Evolutionary conservation across 1,284 basidiomycete species (phyloP).

Genomic region (Trichosporon asahii): DNA sequence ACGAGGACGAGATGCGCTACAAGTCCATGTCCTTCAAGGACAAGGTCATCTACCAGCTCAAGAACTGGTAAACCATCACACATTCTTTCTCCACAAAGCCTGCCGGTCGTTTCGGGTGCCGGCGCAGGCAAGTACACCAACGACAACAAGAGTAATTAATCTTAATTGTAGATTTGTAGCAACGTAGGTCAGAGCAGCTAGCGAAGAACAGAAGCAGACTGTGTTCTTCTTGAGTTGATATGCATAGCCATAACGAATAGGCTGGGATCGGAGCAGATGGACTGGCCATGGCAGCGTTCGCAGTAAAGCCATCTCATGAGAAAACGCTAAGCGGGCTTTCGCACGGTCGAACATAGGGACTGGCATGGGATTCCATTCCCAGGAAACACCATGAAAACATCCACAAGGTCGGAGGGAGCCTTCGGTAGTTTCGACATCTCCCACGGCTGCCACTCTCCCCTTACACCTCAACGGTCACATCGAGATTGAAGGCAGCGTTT

Average conservation of each 20-base stretch:
- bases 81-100: neutral
- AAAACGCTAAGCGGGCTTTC: no score
- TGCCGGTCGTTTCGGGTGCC: no score
- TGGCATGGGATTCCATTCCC: no score
- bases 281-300: no score
- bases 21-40: conserved; percentile 36
- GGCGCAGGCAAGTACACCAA: neutral
- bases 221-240: neutral
- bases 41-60: conserved; percentile 41
- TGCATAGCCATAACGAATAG: neutral
- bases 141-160: neutral
- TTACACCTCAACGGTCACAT: neutral
- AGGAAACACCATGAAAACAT: no score
- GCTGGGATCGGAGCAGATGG: neutral
- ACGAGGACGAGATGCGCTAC: conserved; percentile 33
- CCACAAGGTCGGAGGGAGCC: neutral
- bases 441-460: neutral
- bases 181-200: neutral
- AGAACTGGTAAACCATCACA: conserved; percentile 40
- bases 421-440: neutral
- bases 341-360: no score
- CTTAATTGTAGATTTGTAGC: conserved; percentile 1
- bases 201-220: neutral
- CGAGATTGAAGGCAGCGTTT: no score
- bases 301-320: no score